Evolutionary conservation across 2,329 filamentous ascomycete species (phyloP), one percentile per base, ranked within the genome.

Genomic region (Aspergillus luchuensis): DNA sequence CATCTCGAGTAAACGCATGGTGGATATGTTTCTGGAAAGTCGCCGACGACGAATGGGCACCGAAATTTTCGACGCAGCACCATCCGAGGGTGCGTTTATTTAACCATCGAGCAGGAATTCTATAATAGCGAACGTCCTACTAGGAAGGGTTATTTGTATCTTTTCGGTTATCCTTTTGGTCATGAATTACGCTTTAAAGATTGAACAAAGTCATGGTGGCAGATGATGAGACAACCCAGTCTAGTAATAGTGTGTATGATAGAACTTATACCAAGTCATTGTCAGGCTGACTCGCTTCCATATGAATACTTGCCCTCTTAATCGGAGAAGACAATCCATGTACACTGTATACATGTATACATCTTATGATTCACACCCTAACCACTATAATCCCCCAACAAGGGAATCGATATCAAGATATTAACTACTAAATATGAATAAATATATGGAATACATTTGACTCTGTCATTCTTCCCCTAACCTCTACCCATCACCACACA

Each of bases 1-100:
- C 1, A 69, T 75, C 8, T 73, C 72, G 28, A 74, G 71, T 61
- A 76, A 77, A 55, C 68, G 62, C 19, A 76, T 77, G 75, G 74
- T 77, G 48, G 75, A 77, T 38, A 58, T 71, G 52, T 77, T 77
- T 60, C 60, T 77, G 64, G 66, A 70, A 41, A 75, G 72, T 59
- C 71, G 74, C 38, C 74, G 72, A 4, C 68, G 56, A 33, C 68
- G 66, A 50, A 68, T 62, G 59, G 69, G 58, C 4, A 50, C 47
- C 17, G 66, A 62, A 8, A 41, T 53, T 7, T 60, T 65, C 4
- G 65, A 69, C 10, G 63, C 64, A 7, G 65, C 64, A 15, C 51
- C 56, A 21, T 49, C 60, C 5, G 64, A 65, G 5, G 63, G 60
- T 19, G 72, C 67, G 3, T 76, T 76, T 61, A 48, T 76, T 36